Evolutionary conservation across 2,329 filamentous ascomycete species (phyloP), one percentile per base, ranked within the genome.

Genomic region (Arthrobotrys sphaeroides): DNA sequence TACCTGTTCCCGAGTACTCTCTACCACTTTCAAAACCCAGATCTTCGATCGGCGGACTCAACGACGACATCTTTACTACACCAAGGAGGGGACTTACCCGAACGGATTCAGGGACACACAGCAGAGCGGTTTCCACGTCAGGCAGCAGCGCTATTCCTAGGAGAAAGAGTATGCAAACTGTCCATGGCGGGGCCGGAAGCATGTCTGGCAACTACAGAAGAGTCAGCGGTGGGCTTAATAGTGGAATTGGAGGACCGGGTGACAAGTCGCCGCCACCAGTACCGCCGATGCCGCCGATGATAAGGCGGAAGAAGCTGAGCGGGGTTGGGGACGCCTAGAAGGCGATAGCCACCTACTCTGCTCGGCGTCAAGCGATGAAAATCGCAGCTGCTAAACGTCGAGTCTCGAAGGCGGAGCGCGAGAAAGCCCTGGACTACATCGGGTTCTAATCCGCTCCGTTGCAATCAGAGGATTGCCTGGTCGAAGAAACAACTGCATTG

Each of bases 241-340:
- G 36, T 51, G 43, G 62, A 16, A 59, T 68, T 20, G 49, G 45
- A 10, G 33, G 42, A 5, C 45, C 60, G 3, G 10, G 45, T 10
- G 62, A 74, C 13, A 60, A 61, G 18, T 42, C 66, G n/a, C 28
- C 7, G 9, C 51, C 51, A 38, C 51, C 51, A 3, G 31, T 55
- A 1, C 51, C 51, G 18, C 55, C 72, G 20, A 51, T 66, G 45
- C 65, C 64, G 10, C 55, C 72, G 18, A 67, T 69, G 12, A 13
- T 77, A 18, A 69, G 77, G 51, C 73, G 78, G 47, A 79, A 78
- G 74, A 79, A 78, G 68, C 33, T 79, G 69, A 78, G 70, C 43
- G 75, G 75, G n/a, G 78, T 79, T 51, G 76, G 77, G 6, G 78
- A 79, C 55, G 53, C 62, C 57, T 74, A 74, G 70, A 68, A 36